Base-by-base conservation (phyloP, 2,329 filamentous ascomycete genomes). In the Davidsoniella eucalypti region DNA sequence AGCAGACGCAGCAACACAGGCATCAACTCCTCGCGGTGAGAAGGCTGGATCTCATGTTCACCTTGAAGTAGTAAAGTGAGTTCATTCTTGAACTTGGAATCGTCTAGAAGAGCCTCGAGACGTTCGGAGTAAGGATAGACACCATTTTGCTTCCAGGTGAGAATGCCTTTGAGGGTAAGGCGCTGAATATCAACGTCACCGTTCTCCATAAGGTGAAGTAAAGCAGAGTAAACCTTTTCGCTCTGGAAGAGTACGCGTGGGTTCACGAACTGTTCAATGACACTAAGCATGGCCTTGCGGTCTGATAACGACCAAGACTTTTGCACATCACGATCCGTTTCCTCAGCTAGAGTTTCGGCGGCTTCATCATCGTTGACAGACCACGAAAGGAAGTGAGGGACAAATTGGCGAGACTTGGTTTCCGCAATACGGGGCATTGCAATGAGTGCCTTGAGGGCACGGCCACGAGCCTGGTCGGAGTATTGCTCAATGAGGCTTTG, bases 111-210 rank as follows among this genome's bases (percentile, higher is more conserved):
- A 57, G 87, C 88, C 54, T 87, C 74, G 21, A 98, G 66, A 57
- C 88, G 86, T 57, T 95, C 87, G 58, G 87, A 78, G 60, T 96
- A 94, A 0, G 80, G 73, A 53, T 73, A 74, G 46, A 98, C 70
- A 7, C 74, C 78, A 2, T 81, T 72, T 52, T 84, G 76, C 62
- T 94, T 96, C 90, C 92, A 98, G 0, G 87, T 78, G 48, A 95
- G 71, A 6, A 98, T 76, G 7, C 83, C 84, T 62, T 87, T 88
- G 36, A 98, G 71, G 0, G 87, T 80, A 43, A 82, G 76, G 56
- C 83, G 90, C 62, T 98, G 92, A 14, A 94, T 77, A 56, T 95
- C 90, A 3, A 80, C 73, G 60, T 98, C 92, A 58, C 92, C 92
- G 60, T 95, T 94, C 41, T 80, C 77, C 56, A 95, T 70, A 18